These are phyloP conservation scores for Phytophthora rubi DNA, from an alignment of 352 stramenopile genomes.

Conservation along the genomic window DNA sequence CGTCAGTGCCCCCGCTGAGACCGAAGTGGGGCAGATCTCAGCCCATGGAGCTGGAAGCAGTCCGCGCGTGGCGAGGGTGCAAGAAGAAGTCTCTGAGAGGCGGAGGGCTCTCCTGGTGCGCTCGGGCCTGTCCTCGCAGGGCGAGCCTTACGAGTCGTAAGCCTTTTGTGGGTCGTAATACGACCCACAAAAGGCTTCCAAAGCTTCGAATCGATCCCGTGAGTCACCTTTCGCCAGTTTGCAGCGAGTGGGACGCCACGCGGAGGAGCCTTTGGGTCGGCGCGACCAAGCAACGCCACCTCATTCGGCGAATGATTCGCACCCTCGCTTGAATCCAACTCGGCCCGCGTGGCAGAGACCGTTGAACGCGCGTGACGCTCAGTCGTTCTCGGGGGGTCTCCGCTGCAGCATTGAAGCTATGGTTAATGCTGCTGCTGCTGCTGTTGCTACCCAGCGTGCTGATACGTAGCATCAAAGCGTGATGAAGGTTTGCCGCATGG, in stretches of 20 bases:
- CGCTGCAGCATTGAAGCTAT: neutral
- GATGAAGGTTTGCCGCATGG: neutral
- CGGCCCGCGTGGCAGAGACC: constrained; percentile 6
- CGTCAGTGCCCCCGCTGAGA: neutral
- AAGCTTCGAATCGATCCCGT: constrained; percentile 21
- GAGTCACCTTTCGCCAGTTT: constrained; percentile 32
- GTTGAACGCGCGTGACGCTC: constrained; percentile 3
- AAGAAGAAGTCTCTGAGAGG: constrained; percentile 14
- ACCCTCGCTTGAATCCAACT: constrained; percentile 21
- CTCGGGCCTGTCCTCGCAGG: constrained; percentile 17
- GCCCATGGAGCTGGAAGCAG: constrained; percentile 14
- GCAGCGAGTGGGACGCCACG: constrained; percentile 21
- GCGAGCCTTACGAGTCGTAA: constrained; percentile 12
- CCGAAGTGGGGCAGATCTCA: constrained; percentile 1
- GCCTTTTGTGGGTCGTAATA: too few relatives aligned
- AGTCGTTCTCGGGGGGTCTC: neutral
- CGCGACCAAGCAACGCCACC: constrained; percentile 26
- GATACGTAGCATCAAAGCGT: neutral
- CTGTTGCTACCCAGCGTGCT: too few relatives aligned
- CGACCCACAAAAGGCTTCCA: constrained; percentile 24
- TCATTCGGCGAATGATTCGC: constrained; percentile 16
- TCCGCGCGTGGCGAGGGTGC: constrained; percentile 1
- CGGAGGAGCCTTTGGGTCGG: constrained; percentile 14
- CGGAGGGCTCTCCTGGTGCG: neutral
- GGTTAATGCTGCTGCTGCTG: neutral